A percentile compares a stretch with the other conserved stretches of the same genome.
These are phyloP conservation scores for Rutstroemia sp. DNA, from an alignment of 2,329 filamentous ascomycete species.

Conservation along the genomic window DNA sequence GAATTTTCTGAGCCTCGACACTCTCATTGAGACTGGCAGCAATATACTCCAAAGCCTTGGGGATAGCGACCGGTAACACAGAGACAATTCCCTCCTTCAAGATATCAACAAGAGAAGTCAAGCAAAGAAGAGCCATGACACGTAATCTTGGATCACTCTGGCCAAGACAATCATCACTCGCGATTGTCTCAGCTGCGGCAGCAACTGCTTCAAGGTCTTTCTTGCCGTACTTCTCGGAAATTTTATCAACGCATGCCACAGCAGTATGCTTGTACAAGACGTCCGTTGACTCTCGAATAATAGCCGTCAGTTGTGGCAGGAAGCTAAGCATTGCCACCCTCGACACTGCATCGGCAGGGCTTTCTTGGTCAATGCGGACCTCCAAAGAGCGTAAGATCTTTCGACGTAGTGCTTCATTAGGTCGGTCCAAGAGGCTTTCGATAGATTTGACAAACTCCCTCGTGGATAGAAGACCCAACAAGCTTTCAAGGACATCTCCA, in stretches of 20 bases:
- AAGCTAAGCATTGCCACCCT: conserved; percentile 69
- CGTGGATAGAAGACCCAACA: conserved; percentile 81
- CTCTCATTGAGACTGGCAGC: conserved; percentile 50
- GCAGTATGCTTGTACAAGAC: conserved; percentile 76
- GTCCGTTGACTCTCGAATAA: conserved; percentile 66
- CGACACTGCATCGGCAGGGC: conserved; percentile 59
- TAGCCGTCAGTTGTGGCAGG: conserved; percentile 67
- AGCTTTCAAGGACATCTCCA: conserved; percentile 65
- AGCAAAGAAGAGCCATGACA: conserved; percentile 78
- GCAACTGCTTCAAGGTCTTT: conserved; percentile 74
- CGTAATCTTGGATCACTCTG: conserved; percentile 65
- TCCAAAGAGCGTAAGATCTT: conserved; percentile 79
- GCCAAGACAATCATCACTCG: conserved; percentile 68
- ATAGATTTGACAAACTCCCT: conserved; percentile 85
- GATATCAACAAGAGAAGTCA: conserved; percentile 84
- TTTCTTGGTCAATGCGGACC: conserved; percentile 66
- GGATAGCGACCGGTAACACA: conserved; percentile 68
- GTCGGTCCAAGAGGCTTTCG: conserved; percentile 69
- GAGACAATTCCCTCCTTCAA: conserved; percentile 80
- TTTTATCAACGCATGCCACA: conserved; percentile 84
- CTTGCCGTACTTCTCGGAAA: conserved; percentile 91
- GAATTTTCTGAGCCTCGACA: conserved; percentile 54
- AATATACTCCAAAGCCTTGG: conserved; percentile 65
- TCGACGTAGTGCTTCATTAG: conserved; percentile 67
- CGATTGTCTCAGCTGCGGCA: conserved; percentile 68